Conservation (phyloP, 495 filamentous ascomycete genomes). For the Pyrenula aspistea region DNA sequence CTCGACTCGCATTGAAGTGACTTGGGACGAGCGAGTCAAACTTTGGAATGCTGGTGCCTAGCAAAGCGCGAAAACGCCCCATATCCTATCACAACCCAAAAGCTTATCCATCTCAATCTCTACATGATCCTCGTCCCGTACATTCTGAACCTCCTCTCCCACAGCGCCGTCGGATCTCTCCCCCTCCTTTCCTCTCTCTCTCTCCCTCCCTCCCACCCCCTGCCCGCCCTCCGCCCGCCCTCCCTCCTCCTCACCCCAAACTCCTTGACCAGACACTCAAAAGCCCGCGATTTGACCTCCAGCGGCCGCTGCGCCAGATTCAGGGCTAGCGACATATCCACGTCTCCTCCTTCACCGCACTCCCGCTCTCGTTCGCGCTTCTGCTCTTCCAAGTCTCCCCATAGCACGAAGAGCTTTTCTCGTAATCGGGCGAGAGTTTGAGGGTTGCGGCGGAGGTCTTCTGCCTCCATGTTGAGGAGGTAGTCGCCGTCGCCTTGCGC, state of each 20-base stretch:
- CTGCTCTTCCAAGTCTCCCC: slow-evolving; percentile 74
- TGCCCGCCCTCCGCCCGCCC: slow-evolving; percentile 30
- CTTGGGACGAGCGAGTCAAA: no score
- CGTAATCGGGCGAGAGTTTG: slow-evolving; percentile 35
- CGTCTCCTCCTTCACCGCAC: slow-evolving; percentile 5
- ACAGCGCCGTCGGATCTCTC: slow-evolving; percentile 1
- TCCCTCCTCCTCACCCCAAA: slow-evolving; percentile 27
- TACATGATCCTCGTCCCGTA: slow-evolving; percentile 7
- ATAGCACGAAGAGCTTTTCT: slow-evolving; percentile 67
- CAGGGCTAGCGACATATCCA: slow-evolving; percentile 18
- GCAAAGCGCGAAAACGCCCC: no score
- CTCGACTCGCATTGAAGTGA: no score
- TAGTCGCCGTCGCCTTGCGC: slow-evolving; percentile 50
- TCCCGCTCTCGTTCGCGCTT: slow-evolving; percentile 22
- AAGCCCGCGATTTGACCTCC: slow-evolving; percentile 6
- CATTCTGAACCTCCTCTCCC: slow-evolving; percentile 7
- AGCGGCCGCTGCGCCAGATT: slow-evolving; percentile 16
- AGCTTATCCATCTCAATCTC: no score
- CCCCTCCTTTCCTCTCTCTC: slow-evolving; percentile 1
- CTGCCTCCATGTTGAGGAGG: slow-evolving; percentile 53
- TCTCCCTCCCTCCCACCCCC: no score
- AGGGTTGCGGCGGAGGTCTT: slow-evolving; percentile 45
- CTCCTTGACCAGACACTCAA: slow-evolving; percentile 34
- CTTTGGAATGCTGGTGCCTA: no score
- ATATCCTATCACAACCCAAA: no score